Percentiles rank a stretch among this genome's conserved stretches.
Conservation (phyloP, 2,329 filamentous ascomycete genomes). For the Amauroascus niger region DNA sequence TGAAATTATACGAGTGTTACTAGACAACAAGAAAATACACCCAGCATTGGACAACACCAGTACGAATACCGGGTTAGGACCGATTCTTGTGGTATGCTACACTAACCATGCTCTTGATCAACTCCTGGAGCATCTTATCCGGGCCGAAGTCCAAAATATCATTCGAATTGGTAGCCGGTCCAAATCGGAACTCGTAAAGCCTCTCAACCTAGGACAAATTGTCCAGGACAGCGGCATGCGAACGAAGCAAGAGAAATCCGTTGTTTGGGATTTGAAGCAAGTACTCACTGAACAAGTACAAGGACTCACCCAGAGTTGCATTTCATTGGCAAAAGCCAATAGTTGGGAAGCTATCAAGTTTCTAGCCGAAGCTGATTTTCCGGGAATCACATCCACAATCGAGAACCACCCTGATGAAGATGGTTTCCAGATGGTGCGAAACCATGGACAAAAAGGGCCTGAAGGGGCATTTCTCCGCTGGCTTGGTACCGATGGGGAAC, state of each 20-base stretch:
- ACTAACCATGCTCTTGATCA: conserved; percentile 61
- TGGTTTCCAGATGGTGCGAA: not conserved
- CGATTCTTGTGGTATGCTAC: conserved; percentile 46
- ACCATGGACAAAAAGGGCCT: not conserved
- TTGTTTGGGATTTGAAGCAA: conserved; percentile 12
- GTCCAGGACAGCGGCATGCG: conserved; percentile 27
- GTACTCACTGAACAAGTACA: conserved; percentile 13
- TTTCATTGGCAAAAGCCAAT: not conserved
- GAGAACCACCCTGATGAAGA: not conserved
- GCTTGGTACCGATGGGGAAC: not conserved
- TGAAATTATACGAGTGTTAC: conserved; percentile 44
- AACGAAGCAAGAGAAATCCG: conserved; percentile 22
- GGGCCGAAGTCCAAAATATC: conserved; percentile 47
- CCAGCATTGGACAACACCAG: not conserved
- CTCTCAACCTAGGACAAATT: conserved; percentile 41
- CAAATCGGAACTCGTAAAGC: conserved; percentile 44
- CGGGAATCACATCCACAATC: not conserved
- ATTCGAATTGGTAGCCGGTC: conserved; percentile 53
- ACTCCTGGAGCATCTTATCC: conserved; percentile 54
- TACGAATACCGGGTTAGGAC: conserved; percentile 30
- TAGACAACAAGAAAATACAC: conserved; percentile 22
- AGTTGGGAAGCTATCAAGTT: not conserved
- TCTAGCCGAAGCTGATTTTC: not conserved
- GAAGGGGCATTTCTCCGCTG: not conserved
- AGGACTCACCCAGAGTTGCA: not conserved